phyloP scores from a whole-genome alignment of 768 basidiomycete genomes.

The Agaricus sinodeliciosus region DNA sequence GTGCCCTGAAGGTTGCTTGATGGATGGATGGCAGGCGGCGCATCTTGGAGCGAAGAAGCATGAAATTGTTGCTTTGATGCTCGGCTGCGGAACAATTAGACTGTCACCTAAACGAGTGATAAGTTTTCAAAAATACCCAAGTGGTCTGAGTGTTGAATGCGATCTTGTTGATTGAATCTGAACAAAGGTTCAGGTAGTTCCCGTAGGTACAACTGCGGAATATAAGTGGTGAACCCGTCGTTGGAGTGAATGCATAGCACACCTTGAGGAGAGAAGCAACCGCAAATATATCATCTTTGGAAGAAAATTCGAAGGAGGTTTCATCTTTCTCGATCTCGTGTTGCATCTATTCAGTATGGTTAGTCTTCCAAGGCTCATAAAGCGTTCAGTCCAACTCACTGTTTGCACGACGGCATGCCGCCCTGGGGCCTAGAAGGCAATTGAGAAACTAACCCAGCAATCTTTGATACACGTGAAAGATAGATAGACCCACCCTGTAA shows the following conservation, averaged over 20 bases:
- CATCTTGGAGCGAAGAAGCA: constrained; percentile 80
- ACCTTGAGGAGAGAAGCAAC: constrained; percentile 86
- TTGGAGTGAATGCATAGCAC: constrained; percentile 11
- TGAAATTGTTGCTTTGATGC: constrained; percentile 65
- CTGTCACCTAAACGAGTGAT: not conserved
- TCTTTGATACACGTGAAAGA: not conserved
- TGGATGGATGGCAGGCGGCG: constrained; percentile 79
- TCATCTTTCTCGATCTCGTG: constrained; percentile 87
- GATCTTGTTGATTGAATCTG: constrained; percentile 70
- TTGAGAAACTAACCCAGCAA: not conserved
- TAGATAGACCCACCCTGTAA: constrained; percentile 49
- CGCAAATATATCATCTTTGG: constrained; percentile 75
- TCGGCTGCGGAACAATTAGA: constrained; percentile 40
- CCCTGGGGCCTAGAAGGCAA: constrained; percentile 58
- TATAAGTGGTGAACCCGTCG: constrained; percentile 10
- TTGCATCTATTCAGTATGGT: constrained; percentile 47
- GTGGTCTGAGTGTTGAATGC: constrained; percentile 74
- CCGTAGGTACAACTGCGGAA: constrained; percentile 63
- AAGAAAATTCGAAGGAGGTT: constrained; percentile 62
- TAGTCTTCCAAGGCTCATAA: not conserved
- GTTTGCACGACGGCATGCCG: constrained; percentile 80
- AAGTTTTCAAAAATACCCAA: constrained; percentile 41
- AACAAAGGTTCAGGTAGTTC: constrained; percentile 90
- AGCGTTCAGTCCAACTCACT: constrained; percentile 32
- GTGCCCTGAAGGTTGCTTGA: constrained; percentile 72